Percentiles rank a stretch among this genome's conserved stretches.
Evolutionary conservation across 441 rosid genomes (phyloP).

Genomic region (Euphorbia schlechtendalii): DNA sequence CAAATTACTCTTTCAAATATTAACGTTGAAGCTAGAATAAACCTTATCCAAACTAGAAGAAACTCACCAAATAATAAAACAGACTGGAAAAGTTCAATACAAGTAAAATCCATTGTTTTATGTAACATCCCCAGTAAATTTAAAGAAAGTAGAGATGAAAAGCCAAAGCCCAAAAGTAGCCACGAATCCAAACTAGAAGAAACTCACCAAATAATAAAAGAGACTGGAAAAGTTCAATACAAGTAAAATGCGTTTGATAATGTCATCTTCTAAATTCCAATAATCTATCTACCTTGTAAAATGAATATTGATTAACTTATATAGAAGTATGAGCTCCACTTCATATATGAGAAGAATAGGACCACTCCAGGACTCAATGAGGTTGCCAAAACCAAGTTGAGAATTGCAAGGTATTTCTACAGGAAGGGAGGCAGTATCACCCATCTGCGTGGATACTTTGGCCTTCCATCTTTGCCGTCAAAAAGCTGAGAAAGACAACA

Average conservation of each 20-base stretch:
- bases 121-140: conserved; percentile 1
- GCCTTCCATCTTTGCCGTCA: conserved; percentile 83
- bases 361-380: background rate
- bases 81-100: background rate
- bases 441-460: conserved; percentile 81
- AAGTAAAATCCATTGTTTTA: background rate
- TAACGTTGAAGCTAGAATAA: no score
- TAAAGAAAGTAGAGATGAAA: no score
- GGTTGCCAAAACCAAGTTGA: background rate
- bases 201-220: conserved; percentile 1
- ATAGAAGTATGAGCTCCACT: conserved; percentile 11
- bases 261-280: background rate
- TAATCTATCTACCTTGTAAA: conserved; percentile 13
- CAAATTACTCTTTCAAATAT: no score
- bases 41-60: background rate
- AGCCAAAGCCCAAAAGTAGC: background rate
- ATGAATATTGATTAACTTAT: conserved; percentile 1
- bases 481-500: conserved; percentile 46
- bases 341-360: conserved; percentile 8
- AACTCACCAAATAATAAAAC: conserved; percentile 1
- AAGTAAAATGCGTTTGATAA: background rate
- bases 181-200: background rate
- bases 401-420: conserved; percentile 24
- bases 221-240: background rate
- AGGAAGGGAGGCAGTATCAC: conserved; percentile 80